Evolutionary conservation across 805 yeast species (phyloP), one percentile per base, ranked within the genome.

Genomic region (Tetrapisispora nanseiensis): DNA sequence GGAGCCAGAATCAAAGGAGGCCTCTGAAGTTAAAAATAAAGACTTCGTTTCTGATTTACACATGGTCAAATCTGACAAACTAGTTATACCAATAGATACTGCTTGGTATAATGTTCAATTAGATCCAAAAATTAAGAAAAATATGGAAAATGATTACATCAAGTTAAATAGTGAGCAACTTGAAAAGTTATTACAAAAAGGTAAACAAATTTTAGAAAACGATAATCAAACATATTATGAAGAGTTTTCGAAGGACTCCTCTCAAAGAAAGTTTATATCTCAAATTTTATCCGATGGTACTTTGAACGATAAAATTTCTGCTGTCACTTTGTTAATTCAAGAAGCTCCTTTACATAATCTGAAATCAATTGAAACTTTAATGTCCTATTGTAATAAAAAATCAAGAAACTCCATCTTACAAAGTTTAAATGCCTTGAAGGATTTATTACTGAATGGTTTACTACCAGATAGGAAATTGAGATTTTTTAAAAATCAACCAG

Each of bases 221-320:
- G 97, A 92, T 46, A 86, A 86, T 61, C 71, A 74, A 44, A 55
- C 70, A 0, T 90, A 84, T 59, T 72, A 76, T 47, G 80, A 78
- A 46, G 94, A 82, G 58, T 81, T 81, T 58, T 75, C 83, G 42
- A 78, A 78, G 49, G 75, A 80, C 43, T 78, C 82, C 31, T 83
- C 94, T 6, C 96, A 84, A 67, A 80, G 77, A 59, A 82, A 85
- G 70, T 90, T 90, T 62, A 76, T 86, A 70, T 75, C 90, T 1
- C 94, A 90, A 63, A 82, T 92, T 51, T 74, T 92, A 55, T 72
- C 87, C 6, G 82, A 78, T 51, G 98, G 98, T 84, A 92, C 98
- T 0, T 71, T 90, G 53, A 82, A 79, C 54, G 98, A 92, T 80
- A 87, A 92, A 66, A 84, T 92, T 42, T 85, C 95, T 37, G 96